These are phyloP conservation scores for Aspergillus oerlinghausenensis DNA, from an alignment of 2,329 filamentous ascomycete genomes.

Conservation along the genomic window DNA sequence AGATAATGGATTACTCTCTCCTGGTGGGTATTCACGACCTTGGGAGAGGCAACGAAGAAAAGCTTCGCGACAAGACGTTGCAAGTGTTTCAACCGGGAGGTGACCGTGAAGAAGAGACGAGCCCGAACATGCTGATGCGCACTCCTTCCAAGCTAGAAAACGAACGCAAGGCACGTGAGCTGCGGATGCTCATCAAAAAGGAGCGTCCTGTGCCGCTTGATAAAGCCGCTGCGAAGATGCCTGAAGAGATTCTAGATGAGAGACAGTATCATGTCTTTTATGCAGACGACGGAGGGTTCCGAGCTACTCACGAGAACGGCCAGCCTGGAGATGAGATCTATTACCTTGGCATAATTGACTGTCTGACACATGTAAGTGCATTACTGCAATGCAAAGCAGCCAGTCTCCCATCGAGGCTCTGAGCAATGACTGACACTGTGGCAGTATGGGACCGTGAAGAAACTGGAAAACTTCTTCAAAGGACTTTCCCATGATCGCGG, in stretches of 20 bases:
- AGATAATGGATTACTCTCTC: conserved; percentile 99
- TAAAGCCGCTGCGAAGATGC: conserved; percentile 77
- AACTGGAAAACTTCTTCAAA: conserved; percentile 95
- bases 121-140: conserved; percentile 66
- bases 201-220: conserved; percentile 93
- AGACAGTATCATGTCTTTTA: conserved; percentile 81
- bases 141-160: conserved; percentile 93
- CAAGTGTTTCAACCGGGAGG: conserved; percentile 91
- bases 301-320: conserved; percentile 88
- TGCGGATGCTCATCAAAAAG: conserved; percentile 86
- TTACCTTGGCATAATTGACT: conserved; percentile 97
- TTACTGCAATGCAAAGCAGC: neutral
- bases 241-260: conserved; percentile 76
- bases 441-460: conserved; percentile 90
- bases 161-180: conserved; percentile 81
- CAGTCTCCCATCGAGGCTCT: neutral
- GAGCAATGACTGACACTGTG: conserved; percentile 7
- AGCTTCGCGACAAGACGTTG: conserved; percentile 80
- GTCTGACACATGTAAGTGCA: conserved; percentile 79
- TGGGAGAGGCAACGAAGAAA: conserved; percentile 88
- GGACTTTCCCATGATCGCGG: conserved; percentile 76
- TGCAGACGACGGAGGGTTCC: conserved; percentile 86
- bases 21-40: conserved; percentile 92
- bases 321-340: conserved; percentile 85
- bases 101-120: conserved; percentile 59